Base-by-base conservation (phyloP, 306 rosid genomes). In the Quercus cerris region DNA sequence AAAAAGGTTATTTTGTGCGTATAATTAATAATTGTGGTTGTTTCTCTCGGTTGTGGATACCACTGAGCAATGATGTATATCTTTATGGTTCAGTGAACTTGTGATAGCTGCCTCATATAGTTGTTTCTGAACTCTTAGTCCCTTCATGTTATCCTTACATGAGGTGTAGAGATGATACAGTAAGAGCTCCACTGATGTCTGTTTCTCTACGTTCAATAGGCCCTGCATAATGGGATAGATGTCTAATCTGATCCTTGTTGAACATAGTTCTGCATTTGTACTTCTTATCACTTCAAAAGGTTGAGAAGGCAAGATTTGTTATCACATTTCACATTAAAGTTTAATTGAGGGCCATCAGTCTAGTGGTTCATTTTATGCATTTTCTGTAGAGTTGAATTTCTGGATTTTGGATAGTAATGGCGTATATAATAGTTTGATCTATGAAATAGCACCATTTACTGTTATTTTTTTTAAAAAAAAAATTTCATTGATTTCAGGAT, bases 401-500 rank as follows among this genome's bases (percentile, higher is more conserved):
- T 33, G 7, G 41, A 23, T 7, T 67, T 35, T 6, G 11, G 72
- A 68, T 68, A 9, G 52, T 28, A 68, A 9, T 23, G 31, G 31
- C 12, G 14, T 59, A 33, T 35, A 8, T 8, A 67, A 31, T 38
- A 6, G 71, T 35, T 35, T 33, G 52, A 68, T 22, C 72, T 35
- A 3, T 17, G 41, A 77, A 83, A 69, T 19, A 78, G 56, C 78
- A 77, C 38, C 73, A 56, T 31, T 41, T 76, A 30, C 62, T 51
- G 28, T 64, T 35, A 5, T 57, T 76, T 18, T 76, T 18, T 7
- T 6, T 6, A 33, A 44, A 41, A 31, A 74, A 31, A 6, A 35
- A 11, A 38, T 56, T 56, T 38, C 19, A 28, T 58, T 22, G 38
- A 35, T 79, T 84, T 79, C 85, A 94, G 98, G 87, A 82, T 77